phyloP scores from a whole-genome alignment of 129 eudicot species.

The Lonicera japonica region DNA sequence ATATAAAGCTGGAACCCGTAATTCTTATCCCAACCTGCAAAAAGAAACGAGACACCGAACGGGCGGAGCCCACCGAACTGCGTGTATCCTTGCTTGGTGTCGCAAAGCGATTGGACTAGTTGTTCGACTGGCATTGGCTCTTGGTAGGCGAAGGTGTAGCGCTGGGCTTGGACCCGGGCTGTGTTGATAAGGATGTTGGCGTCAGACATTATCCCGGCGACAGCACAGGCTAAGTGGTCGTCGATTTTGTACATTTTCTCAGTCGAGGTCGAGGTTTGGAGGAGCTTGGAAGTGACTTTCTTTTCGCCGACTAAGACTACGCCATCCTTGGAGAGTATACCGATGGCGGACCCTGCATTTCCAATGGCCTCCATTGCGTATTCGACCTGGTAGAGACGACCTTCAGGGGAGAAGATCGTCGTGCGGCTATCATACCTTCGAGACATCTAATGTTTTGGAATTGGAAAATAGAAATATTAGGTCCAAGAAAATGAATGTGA shows the following conservation, averaged over 20 bases:
- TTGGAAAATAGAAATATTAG: no score
- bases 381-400: slow-evolving; percentile 90
- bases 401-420: slow-evolving; percentile 92
- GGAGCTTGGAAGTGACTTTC: slow-evolving; percentile 86
- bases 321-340: slow-evolving; percentile 71
- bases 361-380: slow-evolving; percentile 97
- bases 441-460: slow-evolving; percentile 41
- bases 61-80: slow-evolving; percentile 95
- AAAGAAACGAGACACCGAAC: slow-evolving; percentile 79
- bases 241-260: slow-evolving; percentile 92
- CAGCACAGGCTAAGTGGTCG: slow-evolving; percentile 88
- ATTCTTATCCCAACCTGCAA: slow-evolving; percentile 93
- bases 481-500: neutral
- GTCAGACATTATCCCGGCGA: slow-evolving; percentile 90
- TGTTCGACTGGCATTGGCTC: slow-evolving; percentile 94
- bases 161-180: slow-evolving; percentile 79
- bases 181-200: slow-evolving; percentile 93
- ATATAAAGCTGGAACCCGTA: slow-evolving; percentile 82
- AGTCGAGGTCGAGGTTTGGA: slow-evolving; percentile 79
- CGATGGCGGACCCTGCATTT: slow-evolving; percentile 91
- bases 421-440: slow-evolving; percentile 87
- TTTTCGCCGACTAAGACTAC: slow-evolving; percentile 77
- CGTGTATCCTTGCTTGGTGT: slow-evolving; percentile 95
- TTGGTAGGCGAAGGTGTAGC: slow-evolving; percentile 72
- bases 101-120: slow-evolving; percentile 84